These are phyloP conservation scores for Lentinus polychrous DNA, from an alignment of 1,284 basidiomycete genomes.

Conservation along the genomic window DNA sequence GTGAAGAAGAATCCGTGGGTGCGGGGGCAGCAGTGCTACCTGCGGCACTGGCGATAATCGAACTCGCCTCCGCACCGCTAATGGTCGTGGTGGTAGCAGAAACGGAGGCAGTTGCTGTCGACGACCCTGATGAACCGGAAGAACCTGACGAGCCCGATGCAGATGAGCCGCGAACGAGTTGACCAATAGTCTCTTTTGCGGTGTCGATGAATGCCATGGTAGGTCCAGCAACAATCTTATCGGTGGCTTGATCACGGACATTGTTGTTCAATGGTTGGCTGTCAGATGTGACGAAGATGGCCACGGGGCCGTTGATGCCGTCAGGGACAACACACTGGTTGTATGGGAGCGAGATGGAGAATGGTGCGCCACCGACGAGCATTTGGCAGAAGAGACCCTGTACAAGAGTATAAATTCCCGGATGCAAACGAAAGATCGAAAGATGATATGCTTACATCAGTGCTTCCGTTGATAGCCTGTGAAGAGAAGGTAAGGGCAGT, in stretches of 20 bases:
- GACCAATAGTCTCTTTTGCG: conserved; percentile 40
- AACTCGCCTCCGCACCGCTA: conserved; percentile 38
- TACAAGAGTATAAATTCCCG: background rate
- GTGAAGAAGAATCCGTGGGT: conserved; percentile 9
- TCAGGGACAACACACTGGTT: conserved; percentile 53
- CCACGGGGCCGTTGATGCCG: conserved; percentile 65
- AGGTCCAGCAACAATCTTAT: conserved; percentile 66
- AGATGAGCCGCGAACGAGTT: conserved; percentile 30
- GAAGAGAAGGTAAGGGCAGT: conserved; percentile 57
- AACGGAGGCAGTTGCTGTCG: conserved; percentile 11
- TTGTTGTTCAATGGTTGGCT: conserved; percentile 58
- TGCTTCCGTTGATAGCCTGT: conserved; percentile 30
- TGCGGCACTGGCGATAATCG: conserved; percentile 33
- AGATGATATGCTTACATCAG: conserved; percentile 32
- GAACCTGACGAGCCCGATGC: background rate
- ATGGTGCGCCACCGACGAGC: conserved; percentile 56
- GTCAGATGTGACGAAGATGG: conserved; percentile 63
- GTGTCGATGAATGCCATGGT: conserved; percentile 61
- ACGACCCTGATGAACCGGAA: conserved; percentile 1
- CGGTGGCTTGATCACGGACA: conserved; percentile 52
- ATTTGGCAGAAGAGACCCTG: conserved; percentile 71
- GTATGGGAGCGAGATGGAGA: conserved; percentile 53
- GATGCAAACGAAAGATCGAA: background rate
- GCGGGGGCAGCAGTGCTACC: conserved; percentile 13
- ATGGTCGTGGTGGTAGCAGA: conserved; percentile 30